Evolutionary conservation across 2,329 filamentous ascomycete species (phyloP), one percentile per base, ranked within the genome.

Genomic region (Thielaviopsis euricoi): DNA sequence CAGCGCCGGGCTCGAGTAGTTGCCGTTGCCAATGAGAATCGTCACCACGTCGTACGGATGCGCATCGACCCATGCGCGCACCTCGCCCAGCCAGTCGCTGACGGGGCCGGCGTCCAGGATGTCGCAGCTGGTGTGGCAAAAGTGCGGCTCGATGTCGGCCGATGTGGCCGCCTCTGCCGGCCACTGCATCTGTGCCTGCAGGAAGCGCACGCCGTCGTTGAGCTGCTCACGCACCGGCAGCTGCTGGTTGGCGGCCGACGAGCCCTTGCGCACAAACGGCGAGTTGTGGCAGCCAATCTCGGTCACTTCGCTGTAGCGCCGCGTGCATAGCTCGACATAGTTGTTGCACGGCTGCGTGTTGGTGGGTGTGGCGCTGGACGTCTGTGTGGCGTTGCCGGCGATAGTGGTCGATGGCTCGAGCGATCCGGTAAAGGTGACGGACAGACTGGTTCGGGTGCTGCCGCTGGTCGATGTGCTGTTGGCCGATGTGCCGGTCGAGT

Each of bases 41-140:
- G 88, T 90, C 25, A 96, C 80, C 1, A 96, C 86, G 63, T 96
- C 90, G 71, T 88, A 91, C 0, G 89, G 89, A 64, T 96, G 82
- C 0, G 67, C 64, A 6, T 78, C 76, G 2, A 96, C 81, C 90
- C 90, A 96, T 50, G 73, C 68, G 40, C 75, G 76, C 13, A 95
- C 85, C 0, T 74, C 76, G 6, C 73, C 73, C 37, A 96, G 80
- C 73, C 88, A 93, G 50, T 79, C 73, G 57, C 84, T 81, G 55
- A 93, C 85, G 7, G 86, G 83, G 0, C 91, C 90, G 1, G 80
- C 87, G 64, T 95, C 84, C 33, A 95, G 78, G 2, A 95, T 73
- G 63, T 89, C 80, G 70, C 90, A 96, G 52, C 79, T 83, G 1
- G 86, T 87, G 69, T 96, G 90, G 70, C 90, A 96, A 65, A 93